phyloP scores from a whole-genome alignment of 352 stramenopile genomes.

The Aphanomyces invadans region DNA sequence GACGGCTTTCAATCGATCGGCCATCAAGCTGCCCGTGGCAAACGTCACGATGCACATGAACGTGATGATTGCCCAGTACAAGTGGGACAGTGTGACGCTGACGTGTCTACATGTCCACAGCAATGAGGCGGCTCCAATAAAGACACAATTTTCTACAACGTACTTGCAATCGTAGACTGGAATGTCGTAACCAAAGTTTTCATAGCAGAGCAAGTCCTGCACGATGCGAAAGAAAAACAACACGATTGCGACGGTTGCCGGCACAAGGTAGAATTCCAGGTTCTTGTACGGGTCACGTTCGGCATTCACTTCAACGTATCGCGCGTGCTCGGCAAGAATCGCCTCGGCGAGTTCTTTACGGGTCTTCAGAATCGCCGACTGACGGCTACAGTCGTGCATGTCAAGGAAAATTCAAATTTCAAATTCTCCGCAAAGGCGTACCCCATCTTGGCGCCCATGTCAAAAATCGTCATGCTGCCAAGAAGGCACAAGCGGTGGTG shows the following conservation, averaged over 20 bases:
- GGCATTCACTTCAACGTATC: conserved; percentile 92
- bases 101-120: conserved; percentile 52
- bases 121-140: too few species aligned
- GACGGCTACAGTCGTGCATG: conserved; percentile 34
- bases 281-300: conserved; percentile 94
- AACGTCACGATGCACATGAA: conserved; percentile 82
- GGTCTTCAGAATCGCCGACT: conserved; percentile 85
- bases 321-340: conserved; percentile 84
- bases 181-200: conserved; percentile 76
- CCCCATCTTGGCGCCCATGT: conserved; percentile 94
- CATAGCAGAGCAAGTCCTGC: conserved; percentile 78
- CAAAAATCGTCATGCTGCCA: conserved; percentile 84
- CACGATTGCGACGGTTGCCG: conserved; percentile 79
- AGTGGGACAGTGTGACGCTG: conserved; percentile 72
- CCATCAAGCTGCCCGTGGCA: conserved; percentile 79
- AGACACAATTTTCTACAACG: too few species aligned
- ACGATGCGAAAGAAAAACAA: conserved; percentile 86
- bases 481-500: conserved; percentile 83
- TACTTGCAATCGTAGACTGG: conserved; percentile 89
- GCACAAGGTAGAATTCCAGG: conserved; percentile 91
- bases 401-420: background rate
- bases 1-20: conserved; percentile 71
- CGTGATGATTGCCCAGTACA: conserved; percentile 83
- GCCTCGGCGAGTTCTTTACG: conserved; percentile 74
- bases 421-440: conserved; percentile 21